Evolutionary conservation across 495 filamentous ascomycete genomes (phyloP), one percentile per base, ranked within the genome.

Genomic region (Pseudomonodictys pantanalensis): DNA sequence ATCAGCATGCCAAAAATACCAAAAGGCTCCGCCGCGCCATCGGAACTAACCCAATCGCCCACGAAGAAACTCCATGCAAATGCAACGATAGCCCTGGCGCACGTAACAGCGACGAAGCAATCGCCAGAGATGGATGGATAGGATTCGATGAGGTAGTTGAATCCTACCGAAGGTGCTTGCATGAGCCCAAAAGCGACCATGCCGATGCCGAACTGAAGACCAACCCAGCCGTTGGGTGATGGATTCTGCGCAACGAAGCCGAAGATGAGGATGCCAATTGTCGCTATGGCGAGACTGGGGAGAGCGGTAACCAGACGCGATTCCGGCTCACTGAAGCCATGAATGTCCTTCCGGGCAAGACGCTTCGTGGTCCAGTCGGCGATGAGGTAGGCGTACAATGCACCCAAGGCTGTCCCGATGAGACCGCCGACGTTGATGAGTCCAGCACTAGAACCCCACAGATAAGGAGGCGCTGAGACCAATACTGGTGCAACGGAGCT

Each of bases 1-100:
- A 69, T 67, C 5, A 71, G 46, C 67, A 71, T 69, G 24, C 67
- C 67, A 56, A 69, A 71, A 29, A 71, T 66, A 0, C 69, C 69
- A 43, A 71, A 71, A 11, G 69, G 69, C 50, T 66, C 55, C 5
- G 67, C 67, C 1, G 64, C 45, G 11, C 69, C 69, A 6, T 28
- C 30, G 1, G 45, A 7, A 1, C 26, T 50, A 3, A 66, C 50
- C 69, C 69, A 71, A 26, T 51, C 38, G 2, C 61, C 62, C 2
- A 60, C 61, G 39, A 71, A 71, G 45, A 68, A 71, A 0, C 67
- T 71, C 67, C 67, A 71, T 22, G 61, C 60, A 45, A 71, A 71
- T 8, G 61, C 58, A 15, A 71, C 57, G n/a, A 71, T 59, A 17
- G 67, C 60, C 12, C 67, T 53, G 1, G 47, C n/a, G 33, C 53